phyloP scores from a whole-genome alignment of 2,329 filamentous ascomycete genomes.

The Alternaria sp. region DNA sequence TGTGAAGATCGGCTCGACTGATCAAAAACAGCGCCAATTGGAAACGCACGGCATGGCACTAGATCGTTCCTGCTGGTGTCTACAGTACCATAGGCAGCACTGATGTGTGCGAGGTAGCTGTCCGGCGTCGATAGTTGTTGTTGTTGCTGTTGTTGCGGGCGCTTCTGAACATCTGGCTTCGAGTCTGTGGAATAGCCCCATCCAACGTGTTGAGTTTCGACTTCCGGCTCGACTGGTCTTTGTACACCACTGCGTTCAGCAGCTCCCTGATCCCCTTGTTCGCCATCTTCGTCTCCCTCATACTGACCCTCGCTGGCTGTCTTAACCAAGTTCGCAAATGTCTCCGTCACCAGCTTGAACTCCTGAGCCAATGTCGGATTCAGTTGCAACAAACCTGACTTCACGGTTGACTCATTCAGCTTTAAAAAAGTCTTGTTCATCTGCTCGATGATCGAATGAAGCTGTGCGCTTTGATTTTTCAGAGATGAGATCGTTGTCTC shows the following conservation, averaged over 20 bases:
- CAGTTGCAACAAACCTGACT: constrained; percentile 65
- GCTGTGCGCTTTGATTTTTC: constrained; percentile 72
- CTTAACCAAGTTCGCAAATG: constrained; percentile 65
- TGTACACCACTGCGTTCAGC: constrained; percentile 11
- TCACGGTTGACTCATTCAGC: constrained; percentile 69
- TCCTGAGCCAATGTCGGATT: constrained; percentile 66
- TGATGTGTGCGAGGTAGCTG: constrained; percentile 23
- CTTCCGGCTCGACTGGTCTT: constrained; percentile 13
- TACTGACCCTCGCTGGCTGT: constrained; percentile 47
- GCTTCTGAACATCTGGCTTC: not conserved
- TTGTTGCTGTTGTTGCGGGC: constrained; percentile 4
- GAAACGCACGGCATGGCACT: constrained; percentile 24
- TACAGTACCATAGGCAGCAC: constrained; percentile 11
- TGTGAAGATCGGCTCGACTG: constrained; percentile 24
- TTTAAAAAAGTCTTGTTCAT: constrained; percentile 76
- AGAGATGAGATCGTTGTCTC: constrained; percentile 80
- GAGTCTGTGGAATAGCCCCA: constrained; percentile 36
- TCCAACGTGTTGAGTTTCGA: constrained; percentile 28
- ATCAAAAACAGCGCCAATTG: constrained; percentile 30
- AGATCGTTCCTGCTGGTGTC: constrained; percentile 16
- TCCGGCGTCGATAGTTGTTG: constrained; percentile 16
- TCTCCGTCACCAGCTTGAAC: constrained; percentile 65
- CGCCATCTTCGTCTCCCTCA: constrained; percentile 39
- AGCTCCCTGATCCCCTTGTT: constrained; percentile 39
- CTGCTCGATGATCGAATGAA: constrained; percentile 74